Evolutionary conservation across 2,329 filamentous ascomycete genomes (phyloP), one percentile per base, ranked within the genome.

Genomic region (Mycogone perniciosa): DNA sequence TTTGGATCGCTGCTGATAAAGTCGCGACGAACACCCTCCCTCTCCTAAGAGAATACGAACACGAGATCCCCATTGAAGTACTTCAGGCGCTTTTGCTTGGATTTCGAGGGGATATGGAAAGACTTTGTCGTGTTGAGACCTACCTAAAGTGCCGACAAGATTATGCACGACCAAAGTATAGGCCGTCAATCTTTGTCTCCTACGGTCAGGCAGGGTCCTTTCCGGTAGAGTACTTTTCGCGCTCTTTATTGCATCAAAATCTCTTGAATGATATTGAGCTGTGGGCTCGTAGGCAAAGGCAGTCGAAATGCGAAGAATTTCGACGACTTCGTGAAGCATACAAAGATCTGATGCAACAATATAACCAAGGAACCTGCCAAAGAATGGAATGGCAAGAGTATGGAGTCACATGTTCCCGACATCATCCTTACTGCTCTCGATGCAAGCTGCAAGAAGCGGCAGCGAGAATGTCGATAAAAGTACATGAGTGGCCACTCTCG

Each of bases 401-500:
- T 6, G 54, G 50, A 0, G 26, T 31, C 6, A 37, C 2, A 2
- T 13, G 30, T 26, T 26, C 0, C 4, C 7, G 30, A 2, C 60
- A 65, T 31, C 46, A 34, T 31, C 0, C 5, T 5, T 11, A 1
- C 0, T 78, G 75, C 50, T 2, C 3, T 1, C 70, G 67, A 46
- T 81, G 76, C 56, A 2, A 2, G 0, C 53, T 66, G n/a, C 0
- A 40, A 55, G 3, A 4, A 5, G 0, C 1, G 61, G 76, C 77
- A 1, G 42, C 66, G 0, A 2, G 4, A 0, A 50, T 85, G 0
- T 35, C 29, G 0, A 81, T 85, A 6, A 1, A 39, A 0, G 59
- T 79, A 7, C 68, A 80, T 53, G 82, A 85, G 57, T 84, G 78
- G 78, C 80, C 81, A 0, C 63, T 84, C 0, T 73, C 79, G 0